phyloP scores from a whole-genome alignment of 192 early-diverging fungal genomes.

The Linderina pennispora region DNA sequence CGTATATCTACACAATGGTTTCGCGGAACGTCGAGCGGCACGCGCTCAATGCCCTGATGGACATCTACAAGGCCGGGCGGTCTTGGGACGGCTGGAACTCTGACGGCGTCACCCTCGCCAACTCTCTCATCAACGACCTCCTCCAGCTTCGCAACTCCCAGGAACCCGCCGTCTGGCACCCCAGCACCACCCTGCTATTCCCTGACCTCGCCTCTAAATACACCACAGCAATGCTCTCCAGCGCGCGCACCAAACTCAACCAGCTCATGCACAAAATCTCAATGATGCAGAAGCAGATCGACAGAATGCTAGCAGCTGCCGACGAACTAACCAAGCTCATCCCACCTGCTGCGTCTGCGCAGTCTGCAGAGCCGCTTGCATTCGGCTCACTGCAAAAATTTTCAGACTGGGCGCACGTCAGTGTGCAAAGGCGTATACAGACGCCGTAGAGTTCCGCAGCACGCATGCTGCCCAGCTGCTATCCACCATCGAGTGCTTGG shows the following conservation, averaged over 20 bases:
- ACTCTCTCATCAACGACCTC: conserved; percentile 19
- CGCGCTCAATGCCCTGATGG: conserved; percentile 13
- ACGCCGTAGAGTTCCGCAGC: conserved; percentile 6
- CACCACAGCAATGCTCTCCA: conserved; percentile 2
- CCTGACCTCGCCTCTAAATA: conserved; percentile 18
- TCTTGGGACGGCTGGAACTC: conserved; percentile 34
- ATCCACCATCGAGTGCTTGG: conserved; percentile 5
- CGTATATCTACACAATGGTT: background rate
- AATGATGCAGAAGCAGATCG: conserved; percentile 16
- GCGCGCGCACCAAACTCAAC: conserved; percentile 3
- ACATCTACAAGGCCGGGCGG: conserved; percentile 20
- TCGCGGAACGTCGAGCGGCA: conserved; percentile 3
- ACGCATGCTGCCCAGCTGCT: conserved; percentile 13
- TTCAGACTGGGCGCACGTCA: conserved; percentile 5
- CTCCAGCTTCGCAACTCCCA: conserved; percentile 36
- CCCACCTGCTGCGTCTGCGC: background rate
- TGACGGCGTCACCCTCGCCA: conserved; percentile 12
- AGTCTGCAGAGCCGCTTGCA: conserved; percentile 1
- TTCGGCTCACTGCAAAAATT: conserved; percentile 10
- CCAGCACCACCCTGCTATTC: conserved; percentile 22
- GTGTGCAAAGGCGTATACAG: conserved; percentile 5
- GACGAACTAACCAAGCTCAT: conserved; percentile 7
- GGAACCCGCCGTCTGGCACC: conserved; percentile 36
- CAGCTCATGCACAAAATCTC: conserved; percentile 10
- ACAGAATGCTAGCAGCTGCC: conserved; percentile 10